Conservation (phyloP, 2,329 filamentous ascomycete genomes). For the Lojkania enalia region DNA sequence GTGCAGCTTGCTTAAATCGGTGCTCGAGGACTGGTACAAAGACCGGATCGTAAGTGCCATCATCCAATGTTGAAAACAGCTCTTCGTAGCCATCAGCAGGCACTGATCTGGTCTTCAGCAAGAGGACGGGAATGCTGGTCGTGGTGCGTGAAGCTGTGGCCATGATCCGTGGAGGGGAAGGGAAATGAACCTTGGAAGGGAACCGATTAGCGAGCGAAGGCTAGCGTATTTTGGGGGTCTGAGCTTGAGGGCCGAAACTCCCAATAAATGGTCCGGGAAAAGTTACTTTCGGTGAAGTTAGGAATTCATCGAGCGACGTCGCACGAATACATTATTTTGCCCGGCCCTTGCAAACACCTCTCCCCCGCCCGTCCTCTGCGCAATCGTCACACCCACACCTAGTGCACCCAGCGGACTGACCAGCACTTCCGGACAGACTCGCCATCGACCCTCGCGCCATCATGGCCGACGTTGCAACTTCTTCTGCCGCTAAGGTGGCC, state of each 20-base stretch:
- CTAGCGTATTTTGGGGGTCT: not conserved
- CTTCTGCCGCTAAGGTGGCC: slow-evolving; percentile 40
- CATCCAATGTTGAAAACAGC: slow-evolving; percentile 57
- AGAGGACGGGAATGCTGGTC: slow-evolving; percentile 59
- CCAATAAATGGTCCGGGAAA: slow-evolving; percentile 20
- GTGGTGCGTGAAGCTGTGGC: slow-evolving; percentile 17
- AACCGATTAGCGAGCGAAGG: not conserved
- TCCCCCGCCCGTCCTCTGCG: slow-evolving; percentile 4
- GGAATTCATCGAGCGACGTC: slow-evolving; percentile 26
- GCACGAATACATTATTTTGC: slow-evolving; percentile 17
- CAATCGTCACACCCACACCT: slow-evolving; percentile 5
- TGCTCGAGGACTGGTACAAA: slow-evolving; percentile 82
- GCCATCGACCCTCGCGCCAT: slow-evolving; percentile 24
- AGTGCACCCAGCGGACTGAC: not conserved
- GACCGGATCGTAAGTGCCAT: slow-evolving; percentile 60
- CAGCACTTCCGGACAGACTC: not conserved
- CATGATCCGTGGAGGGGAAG: slow-evolving; percentile 24
- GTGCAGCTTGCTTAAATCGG: slow-evolving; percentile 62
- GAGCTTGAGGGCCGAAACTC: not conserved
- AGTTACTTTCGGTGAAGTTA: slow-evolving; percentile 17
- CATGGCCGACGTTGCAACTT: slow-evolving; percentile 46
- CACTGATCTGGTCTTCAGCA: slow-evolving; percentile 76
- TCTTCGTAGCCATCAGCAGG: slow-evolving; percentile 75
- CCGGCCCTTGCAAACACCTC: slow-evolving; percentile 7
- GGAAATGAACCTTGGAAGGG: slow-evolving; percentile 7